Conservation (phyloP, 2,329 filamentous ascomycete species). For the Malbranchea zuffiana region DNA sequence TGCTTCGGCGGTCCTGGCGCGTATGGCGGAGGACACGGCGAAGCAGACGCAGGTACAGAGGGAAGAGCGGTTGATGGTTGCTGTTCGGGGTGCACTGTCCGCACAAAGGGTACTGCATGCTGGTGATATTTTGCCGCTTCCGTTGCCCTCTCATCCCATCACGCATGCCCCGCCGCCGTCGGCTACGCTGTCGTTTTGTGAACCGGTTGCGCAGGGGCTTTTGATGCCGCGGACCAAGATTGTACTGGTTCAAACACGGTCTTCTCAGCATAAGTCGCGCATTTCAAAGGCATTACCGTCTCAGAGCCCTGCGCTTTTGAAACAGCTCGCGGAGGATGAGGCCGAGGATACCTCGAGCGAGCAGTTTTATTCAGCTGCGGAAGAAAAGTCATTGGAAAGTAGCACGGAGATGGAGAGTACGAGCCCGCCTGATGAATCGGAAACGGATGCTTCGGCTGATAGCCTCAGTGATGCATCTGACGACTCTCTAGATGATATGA, state of each 20-base stretch:
- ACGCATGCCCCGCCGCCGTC: slow-evolving; percentile 76
- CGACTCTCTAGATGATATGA: slow-evolving; percentile 87
- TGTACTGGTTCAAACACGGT: slow-evolving; percentile 53
- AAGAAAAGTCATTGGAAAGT: slow-evolving; percentile 50
- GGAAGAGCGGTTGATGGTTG: slow-evolving; percentile 49
- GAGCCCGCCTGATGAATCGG: slow-evolving; percentile 49
- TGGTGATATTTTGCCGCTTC: slow-evolving; percentile 71
- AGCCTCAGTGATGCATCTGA: slow-evolving; percentile 71
- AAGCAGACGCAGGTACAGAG: slow-evolving; percentile 34
- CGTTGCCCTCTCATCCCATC: slow-evolving; percentile 66
- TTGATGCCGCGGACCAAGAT: slow-evolving; percentile 70
- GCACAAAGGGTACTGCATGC: slow-evolving; percentile 67
- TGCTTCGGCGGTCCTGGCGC: slow-evolving; percentile 11
- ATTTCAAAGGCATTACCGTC: slow-evolving; percentile 30
- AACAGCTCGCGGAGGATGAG: slow-evolving; percentile 48
- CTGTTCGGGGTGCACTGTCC: slow-evolving; percentile 63
- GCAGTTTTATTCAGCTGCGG: slow-evolving; percentile 83
- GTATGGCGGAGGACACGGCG: slow-evolving; percentile 24
- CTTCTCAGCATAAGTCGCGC: slow-evolving; percentile 24
- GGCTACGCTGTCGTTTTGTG: slow-evolving; percentile 82
- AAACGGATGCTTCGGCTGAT: slow-evolving; percentile 41
- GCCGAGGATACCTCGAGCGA: slow-evolving; percentile 81
- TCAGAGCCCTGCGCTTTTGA: slow-evolving; percentile 43
- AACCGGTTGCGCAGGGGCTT: slow-evolving; percentile 82
- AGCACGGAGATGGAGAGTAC: slow-evolving; percentile 43